A percentile compares a stretch with the other conserved stretches of the same genome.
These are phyloP conservation scores for Pholiota molesta DNA, from an alignment of 768 basidiomycete species.

Conservation along the genomic window DNA sequence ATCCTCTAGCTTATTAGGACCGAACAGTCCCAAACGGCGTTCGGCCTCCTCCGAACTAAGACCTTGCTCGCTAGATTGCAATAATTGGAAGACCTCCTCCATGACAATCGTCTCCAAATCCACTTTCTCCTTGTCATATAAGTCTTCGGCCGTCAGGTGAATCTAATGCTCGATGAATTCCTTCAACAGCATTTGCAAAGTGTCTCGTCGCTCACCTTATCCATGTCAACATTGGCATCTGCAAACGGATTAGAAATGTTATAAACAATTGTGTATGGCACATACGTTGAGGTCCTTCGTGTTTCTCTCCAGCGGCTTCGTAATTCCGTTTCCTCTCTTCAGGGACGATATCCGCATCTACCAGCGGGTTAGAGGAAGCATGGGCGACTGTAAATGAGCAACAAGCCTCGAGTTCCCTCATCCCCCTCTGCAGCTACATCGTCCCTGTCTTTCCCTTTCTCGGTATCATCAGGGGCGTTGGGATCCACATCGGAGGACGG, in stretches of 20 bases:
- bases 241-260: background rate
- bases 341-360: slow-evolving; percentile 14
- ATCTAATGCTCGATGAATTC: slow-evolving; percentile 44
- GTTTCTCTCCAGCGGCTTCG: background rate
- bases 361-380: background rate
- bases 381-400: background rate
- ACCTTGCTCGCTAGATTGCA: slow-evolving; percentile 87
- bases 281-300: slow-evolving; percentile 14
- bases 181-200: background rate
- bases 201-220: slow-evolving; percentile 6
- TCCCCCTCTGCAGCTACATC: background rate
- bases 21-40: slow-evolving; percentile 90
- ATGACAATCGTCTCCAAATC: slow-evolving; percentile 96
- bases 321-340: slow-evolving; percentile 3
- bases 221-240: slow-evolving; percentile 26
- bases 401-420: slow-evolving; percentile 12
- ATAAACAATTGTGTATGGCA: background rate
- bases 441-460: background rate
- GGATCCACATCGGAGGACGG: background rate
- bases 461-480: background rate
- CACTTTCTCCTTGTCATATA: slow-evolving; percentile 99
- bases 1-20: slow-evolving; percentile 90
- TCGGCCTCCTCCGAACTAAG: slow-evolving; percentile 75
- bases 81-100: slow-evolving; percentile 93
- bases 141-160: slow-evolving; percentile 87